phyloP scores from a whole-genome alignment of 192 early-diverging fungal species.

The Jimgerdemannia lactiflua region DNA sequence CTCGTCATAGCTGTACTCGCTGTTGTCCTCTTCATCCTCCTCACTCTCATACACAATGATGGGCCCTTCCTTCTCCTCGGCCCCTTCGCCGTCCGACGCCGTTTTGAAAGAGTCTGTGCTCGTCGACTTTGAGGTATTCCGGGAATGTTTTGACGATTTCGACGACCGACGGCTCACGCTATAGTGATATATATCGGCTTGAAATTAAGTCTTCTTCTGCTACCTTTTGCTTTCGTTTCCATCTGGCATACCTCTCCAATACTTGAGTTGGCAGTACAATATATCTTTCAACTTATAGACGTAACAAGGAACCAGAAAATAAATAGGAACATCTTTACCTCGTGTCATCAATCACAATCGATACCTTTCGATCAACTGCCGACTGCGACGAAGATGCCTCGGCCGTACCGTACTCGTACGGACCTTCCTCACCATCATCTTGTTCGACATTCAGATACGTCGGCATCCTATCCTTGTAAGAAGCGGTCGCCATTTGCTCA shows the following conservation, averaged over 20 bases:
- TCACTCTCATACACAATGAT: conserved; percentile 16
- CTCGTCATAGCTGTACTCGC: not conserved
- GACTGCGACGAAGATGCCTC: not conserved
- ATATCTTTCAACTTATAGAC: too few species aligned
- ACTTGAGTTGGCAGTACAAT: too few species aligned
- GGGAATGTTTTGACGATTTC: not conserved
- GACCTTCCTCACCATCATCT: conserved; percentile 1
- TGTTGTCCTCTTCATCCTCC: conserved; percentile 1
- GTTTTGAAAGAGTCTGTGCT: not conserved
- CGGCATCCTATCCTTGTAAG: not conserved
- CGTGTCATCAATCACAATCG: not conserved
- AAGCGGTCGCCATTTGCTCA: not conserved
- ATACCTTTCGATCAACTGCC: not conserved
- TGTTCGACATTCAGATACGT: not conserved
- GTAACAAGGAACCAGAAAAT: not conserved
- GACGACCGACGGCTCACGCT: not conserved
- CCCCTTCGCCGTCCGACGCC: not conserved
- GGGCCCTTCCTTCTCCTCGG: conserved; percentile 14
- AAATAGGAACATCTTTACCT: not conserved
- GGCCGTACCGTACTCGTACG: conserved; percentile 13
- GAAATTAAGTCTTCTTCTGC: not conserved
- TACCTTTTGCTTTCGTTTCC: conserved; percentile 4
- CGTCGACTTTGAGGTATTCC: not conserved
- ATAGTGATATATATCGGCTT: not conserved
- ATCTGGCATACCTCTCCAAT: not conserved